These are phyloP conservation scores for Pseudocercospora eumusae DNA, from an alignment of 2,329 filamentous ascomycete genomes.

Conservation along the genomic window DNA sequence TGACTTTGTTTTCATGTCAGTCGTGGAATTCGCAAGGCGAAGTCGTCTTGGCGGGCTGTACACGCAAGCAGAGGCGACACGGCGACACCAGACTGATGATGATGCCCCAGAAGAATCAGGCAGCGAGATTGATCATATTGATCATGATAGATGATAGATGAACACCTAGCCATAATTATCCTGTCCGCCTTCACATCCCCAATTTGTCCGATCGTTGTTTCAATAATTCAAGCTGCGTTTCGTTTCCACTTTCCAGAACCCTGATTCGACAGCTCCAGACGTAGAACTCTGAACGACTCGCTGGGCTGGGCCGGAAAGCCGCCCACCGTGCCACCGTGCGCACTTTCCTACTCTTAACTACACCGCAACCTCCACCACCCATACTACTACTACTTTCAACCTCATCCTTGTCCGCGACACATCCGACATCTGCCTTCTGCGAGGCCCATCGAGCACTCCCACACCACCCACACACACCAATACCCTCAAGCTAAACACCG, in stretches of 20 bases:
- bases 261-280: not conserved
- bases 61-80: conserved; percentile 3
- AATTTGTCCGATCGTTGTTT: conserved; percentile 4
- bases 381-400: not conserved
- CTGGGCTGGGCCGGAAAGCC: conserved; percentile 1
- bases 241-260: not conserved
- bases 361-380: conserved; percentile 12
- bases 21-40: conserved; percentile 8
- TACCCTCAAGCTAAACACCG: conserved; percentile 23
- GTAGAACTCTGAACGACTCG: too few species aligned
- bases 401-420: conserved; percentile 12
- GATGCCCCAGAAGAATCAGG: not conserved
- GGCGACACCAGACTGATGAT: not conserved
- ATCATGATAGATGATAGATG: too few species aligned
- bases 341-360: conserved; percentile 9
- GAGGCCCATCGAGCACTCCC: conserved; percentile 6
- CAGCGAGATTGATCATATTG: conserved; percentile 11
- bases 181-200: not conserved
- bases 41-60: conserved; percentile 5
- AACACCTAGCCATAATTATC: not conserved
- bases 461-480: conserved; percentile 7
- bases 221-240: not conserved
- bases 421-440: not conserved
- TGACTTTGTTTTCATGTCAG: not conserved
- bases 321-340: not conserved